A percentile compares a stretch with the other conserved stretches of the same genome.
These are phyloP conservation scores for Crithidia sp. DNA, from an alignment of 208 protist genomes.

Conservation along the genomic window DNA sequence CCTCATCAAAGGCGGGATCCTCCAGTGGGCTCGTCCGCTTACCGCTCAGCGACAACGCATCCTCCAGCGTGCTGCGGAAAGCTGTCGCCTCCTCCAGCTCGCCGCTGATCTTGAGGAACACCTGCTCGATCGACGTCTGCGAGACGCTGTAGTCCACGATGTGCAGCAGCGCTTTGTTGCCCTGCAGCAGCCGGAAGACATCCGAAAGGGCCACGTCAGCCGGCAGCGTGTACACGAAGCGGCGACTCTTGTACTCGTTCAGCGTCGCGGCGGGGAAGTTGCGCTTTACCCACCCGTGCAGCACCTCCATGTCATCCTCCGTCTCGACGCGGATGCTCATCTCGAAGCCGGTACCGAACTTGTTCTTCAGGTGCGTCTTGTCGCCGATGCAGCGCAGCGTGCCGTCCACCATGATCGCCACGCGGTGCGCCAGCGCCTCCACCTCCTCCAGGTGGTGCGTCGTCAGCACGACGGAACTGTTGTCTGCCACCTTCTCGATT, in stretches of 20 bases:
- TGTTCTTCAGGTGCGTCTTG: conserved; percentile 75
- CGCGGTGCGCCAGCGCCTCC: conserved; percentile 76
- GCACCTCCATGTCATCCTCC: conserved; percentile 16
- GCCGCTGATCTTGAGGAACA: conserved; percentile 44
- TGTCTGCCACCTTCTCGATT: conserved; percentile 57
- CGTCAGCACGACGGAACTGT: conserved; percentile 86
- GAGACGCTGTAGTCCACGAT: conserved; percentile 76
- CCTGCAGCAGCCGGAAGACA: conserved; percentile 48
- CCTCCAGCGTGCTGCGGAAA: conserved; percentile 20
- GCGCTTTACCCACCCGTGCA: conserved; percentile 26
- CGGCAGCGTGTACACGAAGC: conserved; percentile 49
- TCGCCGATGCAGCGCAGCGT: conserved; percentile 83
- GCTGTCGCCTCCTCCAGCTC: conserved; percentile 31
- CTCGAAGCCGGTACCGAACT: conserved; percentile 72
- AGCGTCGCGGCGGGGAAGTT: conserved; percentile 37
- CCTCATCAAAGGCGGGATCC: neutral
- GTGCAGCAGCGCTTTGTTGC: conserved; percentile 25
- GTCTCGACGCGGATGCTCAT: conserved; percentile 42
- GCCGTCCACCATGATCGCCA: conserved; percentile 87
- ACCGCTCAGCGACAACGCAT: conserved; percentile 26
- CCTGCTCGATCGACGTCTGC: conserved; percentile 82
- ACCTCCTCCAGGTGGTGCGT: conserved; percentile 95
- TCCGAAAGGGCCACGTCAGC: conserved; percentile 35
- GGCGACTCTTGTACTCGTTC: conserved; percentile 37
- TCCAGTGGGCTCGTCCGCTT: conserved; percentile 65